These are phyloP conservation scores for Trametes hirsuta DNA, from an alignment of 1,284 basidiomycete genomes.

Conservation along the genomic window DNA sequence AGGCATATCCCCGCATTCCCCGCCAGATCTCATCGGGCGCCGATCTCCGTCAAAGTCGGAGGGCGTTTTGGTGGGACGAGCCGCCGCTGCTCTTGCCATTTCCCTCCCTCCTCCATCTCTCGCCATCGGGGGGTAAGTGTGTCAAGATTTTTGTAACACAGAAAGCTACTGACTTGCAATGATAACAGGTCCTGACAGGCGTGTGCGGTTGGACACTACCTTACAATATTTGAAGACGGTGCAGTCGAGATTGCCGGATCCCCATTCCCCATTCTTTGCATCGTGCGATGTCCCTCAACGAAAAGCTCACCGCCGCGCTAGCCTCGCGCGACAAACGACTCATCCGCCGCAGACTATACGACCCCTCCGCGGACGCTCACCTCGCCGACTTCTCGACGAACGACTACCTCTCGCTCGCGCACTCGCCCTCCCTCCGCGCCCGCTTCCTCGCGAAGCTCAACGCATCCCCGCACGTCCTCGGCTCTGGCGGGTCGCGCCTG, in stretches of 20 bases:
- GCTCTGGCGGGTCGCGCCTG: conserved; percentile 89
- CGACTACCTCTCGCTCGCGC: conserved; percentile 90
- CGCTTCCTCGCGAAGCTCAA: conserved; percentile 61
- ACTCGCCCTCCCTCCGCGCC: conserved; percentile 57
- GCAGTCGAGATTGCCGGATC: no score
- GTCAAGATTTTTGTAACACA: no score
- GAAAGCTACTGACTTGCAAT: no score
- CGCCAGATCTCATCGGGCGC: not conserved
- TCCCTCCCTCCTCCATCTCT: not conserved
- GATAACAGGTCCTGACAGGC: not conserved
- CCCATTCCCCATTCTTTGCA: no score
- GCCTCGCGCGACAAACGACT: conserved; percentile 62
- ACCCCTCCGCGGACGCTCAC: conserved; percentile 44
- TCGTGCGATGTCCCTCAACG: conserved; percentile 35
- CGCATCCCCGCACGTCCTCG: conserved; percentile 66
- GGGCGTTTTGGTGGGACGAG: not conserved
- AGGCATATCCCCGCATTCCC: not conserved
- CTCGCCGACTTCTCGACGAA: conserved; percentile 86
- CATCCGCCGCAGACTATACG: conserved; percentile 65
- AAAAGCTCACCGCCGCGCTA: conserved; percentile 52
- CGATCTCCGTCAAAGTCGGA: conserved; percentile 13
- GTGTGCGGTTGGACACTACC: no score
- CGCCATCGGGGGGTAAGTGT: not conserved
- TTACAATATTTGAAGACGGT: no score
- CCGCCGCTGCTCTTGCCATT: not conserved